A percentile compares a stretch with the other conserved stretches of the same genome.
phyloP scores from a whole-genome alignment of 352 stramenopile genomes.

The Phytopythium vexans region DNA sequence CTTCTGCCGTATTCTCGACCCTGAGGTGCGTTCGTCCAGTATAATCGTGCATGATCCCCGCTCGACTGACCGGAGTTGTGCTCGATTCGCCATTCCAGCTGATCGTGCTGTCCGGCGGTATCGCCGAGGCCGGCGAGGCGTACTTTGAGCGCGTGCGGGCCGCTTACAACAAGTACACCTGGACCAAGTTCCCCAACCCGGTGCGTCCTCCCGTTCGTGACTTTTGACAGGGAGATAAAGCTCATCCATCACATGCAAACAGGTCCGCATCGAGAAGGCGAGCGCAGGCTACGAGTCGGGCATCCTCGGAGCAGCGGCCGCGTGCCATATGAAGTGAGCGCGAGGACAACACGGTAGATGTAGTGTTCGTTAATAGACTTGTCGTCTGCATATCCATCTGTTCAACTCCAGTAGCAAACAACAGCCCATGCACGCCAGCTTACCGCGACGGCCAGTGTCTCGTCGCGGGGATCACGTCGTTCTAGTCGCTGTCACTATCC shows the following conservation, averaged over 20 bases:
- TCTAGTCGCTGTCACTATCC: constrained; percentile 72
- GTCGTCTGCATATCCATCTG: not conserved
- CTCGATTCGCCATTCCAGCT: constrained; percentile 31
- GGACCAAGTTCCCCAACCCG: constrained; percentile 67
- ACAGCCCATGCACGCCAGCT: too few species aligned
- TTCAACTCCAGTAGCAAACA: not conserved
- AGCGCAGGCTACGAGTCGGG: constrained; percentile 81
- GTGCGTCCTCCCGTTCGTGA: constrained; percentile 26
- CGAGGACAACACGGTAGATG: not conserved
- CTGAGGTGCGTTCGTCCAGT: constrained; percentile 39
- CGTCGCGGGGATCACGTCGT: not conserved
- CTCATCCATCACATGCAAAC: not conserved
- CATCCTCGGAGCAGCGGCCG: constrained; percentile 74
- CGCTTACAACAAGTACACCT: constrained; percentile 67
- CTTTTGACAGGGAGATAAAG: constrained; percentile 2
- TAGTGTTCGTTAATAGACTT: too few species aligned
- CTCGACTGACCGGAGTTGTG: too few species aligned
- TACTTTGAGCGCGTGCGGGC: constrained; percentile 66
- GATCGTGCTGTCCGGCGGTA: constrained; percentile 75
- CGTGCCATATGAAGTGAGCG: constrained; percentile 13
- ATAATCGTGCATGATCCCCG: too few species aligned
- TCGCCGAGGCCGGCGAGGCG: constrained; percentile 65
- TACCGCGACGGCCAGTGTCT: too few species aligned
- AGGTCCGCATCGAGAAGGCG: constrained; percentile 78
- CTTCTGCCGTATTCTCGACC: constrained; percentile 72